These are phyloP conservation scores for Macrotyloma uniflorum DNA, from an alignment of 306 rosid genomes.

Conservation along the genomic window DNA sequence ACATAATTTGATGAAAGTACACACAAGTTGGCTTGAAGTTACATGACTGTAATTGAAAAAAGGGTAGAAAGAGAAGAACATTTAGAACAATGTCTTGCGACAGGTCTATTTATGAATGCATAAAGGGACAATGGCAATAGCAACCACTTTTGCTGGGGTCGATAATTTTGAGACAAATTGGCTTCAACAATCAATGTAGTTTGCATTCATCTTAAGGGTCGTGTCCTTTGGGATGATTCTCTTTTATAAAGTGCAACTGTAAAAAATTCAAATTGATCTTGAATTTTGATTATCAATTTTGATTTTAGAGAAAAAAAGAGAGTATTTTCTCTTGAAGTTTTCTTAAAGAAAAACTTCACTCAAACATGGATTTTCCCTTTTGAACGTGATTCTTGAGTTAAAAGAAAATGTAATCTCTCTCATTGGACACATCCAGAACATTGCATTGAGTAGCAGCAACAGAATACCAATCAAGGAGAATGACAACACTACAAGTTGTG, in stretches of 20 bases:
- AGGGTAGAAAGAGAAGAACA: too few relatives aligned
- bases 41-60: too few relatives aligned
- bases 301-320: neutral
- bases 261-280: too few relatives aligned
- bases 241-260: neutral
- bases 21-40: neutral
- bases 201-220: slow-evolving; percentile 7
- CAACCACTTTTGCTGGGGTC: neutral
- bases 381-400: neutral
- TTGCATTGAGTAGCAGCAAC: neutral
- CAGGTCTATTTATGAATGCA: too few relatives aligned
- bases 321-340: neutral
- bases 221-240: neutral
- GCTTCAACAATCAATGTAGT: neutral
- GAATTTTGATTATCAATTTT: too few relatives aligned
- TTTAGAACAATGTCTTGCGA: too few relatives aligned
- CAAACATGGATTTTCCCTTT: neutral
- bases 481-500: slow-evolving; percentile 23
- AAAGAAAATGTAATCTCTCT: neutral
- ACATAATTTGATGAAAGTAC: too few relatives aligned
- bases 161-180: neutral
- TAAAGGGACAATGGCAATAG: neutral
- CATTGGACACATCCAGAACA: neutral
- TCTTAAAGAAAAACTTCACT: neutral
- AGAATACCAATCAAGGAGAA: neutral